Base-by-base conservation (phyloP, 805 yeast genomes). In the Middelhovenomyces tepae region DNA sequence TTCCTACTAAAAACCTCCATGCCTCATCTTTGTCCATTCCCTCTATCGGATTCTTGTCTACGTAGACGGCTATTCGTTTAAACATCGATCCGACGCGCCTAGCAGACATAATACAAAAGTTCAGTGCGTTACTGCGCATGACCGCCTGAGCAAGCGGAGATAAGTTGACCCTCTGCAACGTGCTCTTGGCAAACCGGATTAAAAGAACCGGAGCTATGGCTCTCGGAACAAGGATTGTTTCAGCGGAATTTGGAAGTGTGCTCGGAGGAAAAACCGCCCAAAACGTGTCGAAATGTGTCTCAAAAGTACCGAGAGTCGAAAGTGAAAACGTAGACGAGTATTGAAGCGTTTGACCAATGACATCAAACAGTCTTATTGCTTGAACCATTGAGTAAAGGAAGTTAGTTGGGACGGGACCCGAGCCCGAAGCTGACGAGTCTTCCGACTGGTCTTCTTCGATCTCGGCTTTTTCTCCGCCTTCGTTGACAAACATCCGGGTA, bases 131-230 rank as follows among this genome's bases (percentile, higher is more conserved):
- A 13, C 27, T 26, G 8, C 37, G 37, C 3, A 36, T 38, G 19
- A 35, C 22, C 6, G 39, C 22, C 3, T 31, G 35, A 17, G 43
- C 41, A 7, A 25, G 19, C 14, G 43, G 43, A 1, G 41, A 34
- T 16, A 37, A 32, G 17, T 40, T 40, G 27, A 31, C 35, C 2
- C 42, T 22, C 5, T 29, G 31, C 22, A 24, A 18, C 14, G 23
- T 13, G n/a, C 22, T 27, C n/a, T 24, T 16, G 6, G 39, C 13
- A 7, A 27, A 32, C 23, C 23, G 30, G 15, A 27, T 13, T n/a
- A 36, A 6, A 13, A 34, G 9, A 13, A 33, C 16, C 4, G 35
- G 31, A 13, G 20, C 20, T 5, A 35, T 7, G 8, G 32, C 30
- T 8, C 14, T 14, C n/a, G 33, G 28, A 7, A 18, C 28, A 10